Base-by-base conservation (phyloP, 495 filamentous ascomycete species). In the Stereocaulon alpinum region DNA sequence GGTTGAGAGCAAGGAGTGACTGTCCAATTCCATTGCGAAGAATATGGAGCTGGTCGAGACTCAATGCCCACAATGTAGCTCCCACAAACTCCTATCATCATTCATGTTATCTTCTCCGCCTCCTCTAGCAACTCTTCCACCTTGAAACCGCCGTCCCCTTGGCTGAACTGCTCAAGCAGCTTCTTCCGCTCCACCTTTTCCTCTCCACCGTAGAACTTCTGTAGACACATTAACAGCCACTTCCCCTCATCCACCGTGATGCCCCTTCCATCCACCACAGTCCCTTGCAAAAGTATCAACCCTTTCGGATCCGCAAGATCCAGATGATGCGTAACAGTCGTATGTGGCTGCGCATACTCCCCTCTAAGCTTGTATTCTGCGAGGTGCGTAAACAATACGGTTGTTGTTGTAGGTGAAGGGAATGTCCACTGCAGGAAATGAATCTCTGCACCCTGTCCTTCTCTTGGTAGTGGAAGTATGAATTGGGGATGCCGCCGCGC, bases 161-260 rank as follows among this genome's bases (percentile, higher is more conserved):
- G 73, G 6, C 78, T 85, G 70, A 96, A 97, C 78, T 84, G 82
- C 70, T 88, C 86, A 68, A 97, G 70, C 69, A 97, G 67, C 74
- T 79, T 74, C 69, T 77, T 82, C 37, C 76, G 74, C 60, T 58
- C 62, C 3, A 76, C 77, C 56, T 62, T 72, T 6, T 77, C 81
- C 11, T 75, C 75, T 2, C 77, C 79, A 15, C 85, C 89, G 69
- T 97, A 98, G 70, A 97, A 98, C 71, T 89, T 85, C 79, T 97
- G 93, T 75, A 98, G 72, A 49, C 89, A 88, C 79, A 95, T 88
- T n/a, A 94, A 78, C 65, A 98, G 68, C 89, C 87, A 96, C 70
- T 80, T 82, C 29, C 86, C 90, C 68, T 97, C 86, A 17, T 88
- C 76, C 2, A 87, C 84, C 18, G 76, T 85, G 15, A 96, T 82